These are phyloP conservation scores for Hypoxylon sp. DNA, from an alignment of 2,329 filamentous ascomycete species.

Conservation along the genomic window DNA sequence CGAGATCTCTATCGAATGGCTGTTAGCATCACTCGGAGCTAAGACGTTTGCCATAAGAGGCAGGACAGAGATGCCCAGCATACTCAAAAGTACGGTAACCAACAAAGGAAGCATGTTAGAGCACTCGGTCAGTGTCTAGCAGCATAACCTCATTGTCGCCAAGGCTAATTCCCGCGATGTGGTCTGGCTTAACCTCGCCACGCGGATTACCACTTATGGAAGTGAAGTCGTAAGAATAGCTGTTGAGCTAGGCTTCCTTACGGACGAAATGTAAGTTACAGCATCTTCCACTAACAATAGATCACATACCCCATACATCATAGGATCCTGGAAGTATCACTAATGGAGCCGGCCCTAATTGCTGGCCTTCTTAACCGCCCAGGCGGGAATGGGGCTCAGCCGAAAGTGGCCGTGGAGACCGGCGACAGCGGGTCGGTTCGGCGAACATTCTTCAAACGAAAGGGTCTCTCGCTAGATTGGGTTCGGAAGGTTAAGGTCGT, in stretches of 20 bases:
- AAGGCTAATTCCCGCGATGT: conserved; percentile 21
- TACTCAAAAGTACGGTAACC: conserved; percentile 1
- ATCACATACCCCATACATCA: conserved; percentile 7
- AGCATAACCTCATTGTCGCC: not conserved
- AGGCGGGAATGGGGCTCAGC: conserved; percentile 35
- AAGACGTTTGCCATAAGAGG: conserved; percentile 18
- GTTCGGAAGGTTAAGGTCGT: not conserved
- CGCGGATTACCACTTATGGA: conserved; percentile 9
- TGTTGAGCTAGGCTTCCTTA: conserved; percentile 3
- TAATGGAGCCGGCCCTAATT: conserved; percentile 16
- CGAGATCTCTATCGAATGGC: conserved; percentile 8
- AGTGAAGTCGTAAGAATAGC: not conserved
- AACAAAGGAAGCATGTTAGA: conserved; percentile 1
- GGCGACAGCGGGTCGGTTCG: conserved; percentile 5
- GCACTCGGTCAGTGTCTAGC: not conserved
- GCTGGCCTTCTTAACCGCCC: conserved; percentile 21
- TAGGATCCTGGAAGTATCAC: conserved; percentile 4
- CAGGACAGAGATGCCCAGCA: conserved; percentile 1
- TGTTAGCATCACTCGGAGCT: conserved; percentile 15
- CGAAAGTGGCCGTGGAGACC: conserved; percentile 10
- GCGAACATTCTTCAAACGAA: conserved; percentile 8
- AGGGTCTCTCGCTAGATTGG: conserved; percentile 7
- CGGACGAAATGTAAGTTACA: conserved; percentile 3
- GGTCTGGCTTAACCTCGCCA: conserved; percentile 4
- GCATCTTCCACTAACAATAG: not conserved